Percentiles rank a stretch among this genome's conserved stretches.
Conservation (phyloP, 192 early-diverging fungal species). For the Coemansia sp. region DNA sequence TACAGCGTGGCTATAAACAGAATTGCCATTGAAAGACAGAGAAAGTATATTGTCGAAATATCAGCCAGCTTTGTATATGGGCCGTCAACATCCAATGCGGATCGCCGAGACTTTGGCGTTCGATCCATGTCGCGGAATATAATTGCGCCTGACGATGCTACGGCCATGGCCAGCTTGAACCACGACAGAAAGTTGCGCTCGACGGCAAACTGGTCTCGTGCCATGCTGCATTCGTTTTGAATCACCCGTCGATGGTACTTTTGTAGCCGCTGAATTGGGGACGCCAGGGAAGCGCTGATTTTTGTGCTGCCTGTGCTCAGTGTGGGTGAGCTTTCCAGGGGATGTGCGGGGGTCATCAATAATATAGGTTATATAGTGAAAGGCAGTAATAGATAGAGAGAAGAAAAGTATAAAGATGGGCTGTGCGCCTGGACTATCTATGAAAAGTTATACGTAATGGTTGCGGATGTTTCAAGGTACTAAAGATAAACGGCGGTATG, state of each 20-base stretch:
- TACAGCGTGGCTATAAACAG: constrained; percentile 22
- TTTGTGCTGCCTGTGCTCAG: not conserved
- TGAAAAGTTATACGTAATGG: no score
- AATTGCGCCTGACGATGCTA: constrained; percentile 20
- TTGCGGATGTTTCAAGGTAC: no score
- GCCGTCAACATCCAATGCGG: not conserved
- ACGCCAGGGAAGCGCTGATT: not conserved
- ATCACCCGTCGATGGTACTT: constrained; percentile 16
- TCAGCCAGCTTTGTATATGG: constrained; percentile 12
- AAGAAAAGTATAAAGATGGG: no score
- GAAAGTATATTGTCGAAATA: constrained; percentile 20
- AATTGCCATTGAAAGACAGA: constrained; percentile 20
- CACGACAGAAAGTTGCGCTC: constrained; percentile 51
- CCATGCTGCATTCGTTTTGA: constrained; percentile 47
- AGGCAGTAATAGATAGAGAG: no score
- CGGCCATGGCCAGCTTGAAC: constrained; percentile 35
- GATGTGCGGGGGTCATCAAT: no score
- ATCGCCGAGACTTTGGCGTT: not conserved
- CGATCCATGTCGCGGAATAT: constrained; percentile 16
- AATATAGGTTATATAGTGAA: no score
- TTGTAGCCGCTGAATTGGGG: not conserved
- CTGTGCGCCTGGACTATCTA: no score
- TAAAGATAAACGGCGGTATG: no score
- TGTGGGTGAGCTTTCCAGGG: not conserved
- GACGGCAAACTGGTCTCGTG: constrained; percentile 47